Evolutionary conservation across 257 asterid species (phyloP), one percentile per base, ranked within the genome.

Genomic region (Plantago elongata): DNA sequence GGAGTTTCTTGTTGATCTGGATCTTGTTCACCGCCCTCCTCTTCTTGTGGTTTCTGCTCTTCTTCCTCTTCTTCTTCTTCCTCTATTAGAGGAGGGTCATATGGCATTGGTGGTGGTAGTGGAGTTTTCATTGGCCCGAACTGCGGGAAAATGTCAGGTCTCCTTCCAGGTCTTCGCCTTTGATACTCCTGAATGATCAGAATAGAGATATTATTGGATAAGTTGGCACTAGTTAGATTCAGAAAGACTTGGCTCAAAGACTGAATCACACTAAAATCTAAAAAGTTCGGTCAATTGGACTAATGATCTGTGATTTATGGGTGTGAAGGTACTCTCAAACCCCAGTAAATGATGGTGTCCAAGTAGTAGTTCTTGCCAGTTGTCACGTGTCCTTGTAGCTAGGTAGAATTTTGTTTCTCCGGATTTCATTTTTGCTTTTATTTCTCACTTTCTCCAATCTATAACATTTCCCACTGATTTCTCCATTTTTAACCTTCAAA

Each of bases 71-170:
- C 86, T 2, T 85, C 89, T 11, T 86, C 94, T 56, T 86, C 91
- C 14, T 89, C 97, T 4, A 86, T 94, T 72, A 86, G 89, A 70
- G 78, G 82, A 70, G 85, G 95, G 64, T 84, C 92, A 16, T 68
- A 68, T 5, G 95, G 95, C 82, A 81, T 72, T 0, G 95, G 92
- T 12, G 95, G 89, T 15, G 92, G 92, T 65, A 84, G 74, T 16
- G 95, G 95, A 63, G 97, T 89, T 76, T 87, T 89, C 94, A 84
- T 84, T 9, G 97, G 97, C 72, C 95, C 86, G 81, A 89, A 89
- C 71, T 84, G 90, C 7, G 95, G 97, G 27, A 90, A 83, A 40
- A 90, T 83, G 65, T 90, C 95, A 0, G 89, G 89, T 59, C 92
- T 84, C 68, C 92, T 78, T 71, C 86, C 89, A 5, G 89, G 95